A percentile compares a stretch with the other conserved stretches of the same genome.
phyloP scores from a whole-genome alignment of 441 rosid species.

The Melastoma candidum region DNA sequence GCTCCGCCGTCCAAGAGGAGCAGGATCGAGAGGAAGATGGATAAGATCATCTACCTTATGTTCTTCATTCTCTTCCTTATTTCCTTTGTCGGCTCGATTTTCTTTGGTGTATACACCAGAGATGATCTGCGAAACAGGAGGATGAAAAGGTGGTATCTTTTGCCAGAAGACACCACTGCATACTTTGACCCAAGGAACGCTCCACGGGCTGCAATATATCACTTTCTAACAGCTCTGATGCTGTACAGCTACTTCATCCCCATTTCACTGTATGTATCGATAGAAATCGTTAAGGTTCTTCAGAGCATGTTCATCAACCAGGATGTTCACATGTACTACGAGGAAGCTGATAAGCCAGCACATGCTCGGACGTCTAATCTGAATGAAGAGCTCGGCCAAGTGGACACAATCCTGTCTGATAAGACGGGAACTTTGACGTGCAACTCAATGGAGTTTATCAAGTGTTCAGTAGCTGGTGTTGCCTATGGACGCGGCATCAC shows the following conservation, averaged over 20 bases:
- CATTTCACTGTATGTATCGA: conserved; percentile 9
- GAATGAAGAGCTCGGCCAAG: conserved; percentile 9
- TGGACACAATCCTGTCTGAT: conserved; percentile 1
- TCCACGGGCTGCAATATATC: conserved; percentile 10
- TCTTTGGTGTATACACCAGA: conserved; percentile 10
- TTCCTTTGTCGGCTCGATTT: conserved; percentile 41
- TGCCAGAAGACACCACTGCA: conserved; percentile 2
- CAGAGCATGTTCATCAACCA: conserved; percentile 11
- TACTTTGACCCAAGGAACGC: conserved; percentile 9
- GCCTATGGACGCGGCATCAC: conserved; percentile 3
- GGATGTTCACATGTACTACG: conserved; percentile 11
- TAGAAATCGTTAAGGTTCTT: conserved; percentile 14
- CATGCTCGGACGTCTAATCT: conserved; percentile 11
- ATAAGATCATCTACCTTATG: conserved; percentile 50
- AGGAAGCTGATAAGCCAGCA: conserved; percentile 10
- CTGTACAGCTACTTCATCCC: conserved; percentile 12
- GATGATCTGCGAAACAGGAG: conserved; percentile 1
- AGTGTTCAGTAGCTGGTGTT: neutral
- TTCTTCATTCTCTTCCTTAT: conserved; percentile 46
- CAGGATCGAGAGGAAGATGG: conserved; percentile 58
- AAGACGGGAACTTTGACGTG: conserved; percentile 5
- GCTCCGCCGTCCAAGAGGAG: conserved; percentile 65
- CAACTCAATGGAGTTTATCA: conserved; percentile 7
- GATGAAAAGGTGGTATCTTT: conserved; percentile 15
- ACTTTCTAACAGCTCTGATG: conserved; percentile 9